phyloP scores from a whole-genome alignment of 2,329 filamentous ascomycete species.

The Epichloe sylvatica region DNA sequence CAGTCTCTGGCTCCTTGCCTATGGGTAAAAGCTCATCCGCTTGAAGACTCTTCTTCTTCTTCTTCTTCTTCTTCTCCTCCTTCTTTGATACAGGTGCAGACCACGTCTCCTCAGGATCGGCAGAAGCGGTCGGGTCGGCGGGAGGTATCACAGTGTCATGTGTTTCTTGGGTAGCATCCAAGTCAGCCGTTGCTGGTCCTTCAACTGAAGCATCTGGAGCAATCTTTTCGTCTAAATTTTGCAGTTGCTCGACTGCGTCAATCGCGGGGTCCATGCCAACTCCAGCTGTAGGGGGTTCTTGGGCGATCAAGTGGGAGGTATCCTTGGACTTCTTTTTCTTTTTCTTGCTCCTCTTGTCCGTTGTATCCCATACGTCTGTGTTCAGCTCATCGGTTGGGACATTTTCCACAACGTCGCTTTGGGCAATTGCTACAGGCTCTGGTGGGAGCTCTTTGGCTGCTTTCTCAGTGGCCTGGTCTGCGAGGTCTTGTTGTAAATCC shows the following conservation, averaged over 20 bases:
- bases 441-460: neutral
- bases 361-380: neutral
- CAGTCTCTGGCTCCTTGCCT: neutral
- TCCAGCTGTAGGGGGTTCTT: neutral
- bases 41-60: conserved; percentile 11
- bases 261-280: neutral
- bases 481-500: neutral
- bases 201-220: neutral
- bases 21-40: conserved; percentile 3
- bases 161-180: neutral
- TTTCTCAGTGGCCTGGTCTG: neutral
- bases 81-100: conserved; percentile 1
- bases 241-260: neutral
- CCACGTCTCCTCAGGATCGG: conserved; percentile 4
- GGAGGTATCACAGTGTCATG: no score
- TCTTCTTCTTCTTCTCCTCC: conserved; percentile 4
- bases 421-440: neutral
- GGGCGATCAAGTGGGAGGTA: neutral
- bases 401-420: neutral
- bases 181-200: neutral
- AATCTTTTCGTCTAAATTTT: neutral
- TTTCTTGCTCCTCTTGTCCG: conserved; percentile 9
- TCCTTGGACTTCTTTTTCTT: conserved; percentile 8
- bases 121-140: neutral
- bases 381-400: neutral